Evolutionary conservation across 768 basidiomycete genomes (phyloP), one percentile per base, ranked within the genome.

Genomic region (Kwoniella pini): DNA sequence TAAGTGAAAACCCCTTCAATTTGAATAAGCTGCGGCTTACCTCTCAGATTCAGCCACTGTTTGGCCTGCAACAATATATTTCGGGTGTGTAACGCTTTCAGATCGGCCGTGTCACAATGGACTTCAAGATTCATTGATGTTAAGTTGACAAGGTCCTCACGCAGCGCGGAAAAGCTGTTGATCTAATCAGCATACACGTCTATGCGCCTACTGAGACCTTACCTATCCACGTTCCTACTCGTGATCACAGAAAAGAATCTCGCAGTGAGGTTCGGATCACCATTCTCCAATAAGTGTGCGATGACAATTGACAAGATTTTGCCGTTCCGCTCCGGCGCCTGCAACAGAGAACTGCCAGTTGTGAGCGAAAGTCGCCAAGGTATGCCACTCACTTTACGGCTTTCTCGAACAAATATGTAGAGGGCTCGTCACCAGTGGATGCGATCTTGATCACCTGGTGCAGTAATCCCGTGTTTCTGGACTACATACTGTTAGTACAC

Each of bases 181-280:
- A n/a, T 12, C 38, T 22, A 27, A 13, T 54, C 52, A 40, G 52
- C 52, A n/a, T n/a, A n/a, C n/a, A n/a, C n/a, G n/a, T n/a, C n/a
- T n/a, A n/a, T n/a, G n/a, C n/a, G n/a, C n/a, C n/a, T n/a, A n/a
- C n/a, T n/a, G n/a, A n/a, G n/a, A n/a, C n/a, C 52, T 24, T 15
- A 54, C 52, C 10, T 13, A 7, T 54, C 19, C 2, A 40, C 13
- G 9, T 40, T 21, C n/a, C 22, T 50, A 15, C 6, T 10, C 28
- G 31, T 50, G 15, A 33, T 13, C 1, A 21, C 15, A 11, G 27
- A 15, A 30, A 50, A 50, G 30, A 50, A 50, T 19, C 22, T 33
- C 12, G 48, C 48, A 13, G 19, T 31, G 15, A 33, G 30, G 7
- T 17, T 3, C 2, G n/a, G 13, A 9, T 33, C n/a, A 19, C 30